Evolutionary conservation across 371 early-diverging fungal genomes (phyloP).

Genomic region (Mucor velutinosus): DNA sequence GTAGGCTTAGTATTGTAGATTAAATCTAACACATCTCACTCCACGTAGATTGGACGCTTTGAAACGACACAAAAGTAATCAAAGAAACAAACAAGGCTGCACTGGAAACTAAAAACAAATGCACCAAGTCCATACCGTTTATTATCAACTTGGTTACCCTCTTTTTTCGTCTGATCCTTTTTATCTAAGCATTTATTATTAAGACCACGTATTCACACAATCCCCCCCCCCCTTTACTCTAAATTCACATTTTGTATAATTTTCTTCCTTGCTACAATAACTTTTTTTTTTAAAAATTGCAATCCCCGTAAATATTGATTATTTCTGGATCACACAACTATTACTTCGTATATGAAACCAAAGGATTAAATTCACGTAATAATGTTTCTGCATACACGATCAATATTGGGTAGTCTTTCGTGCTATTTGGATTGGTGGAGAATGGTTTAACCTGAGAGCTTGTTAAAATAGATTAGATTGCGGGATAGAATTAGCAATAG

Average conservation of each 20-base stretch:
- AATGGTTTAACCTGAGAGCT: too few species aligned
- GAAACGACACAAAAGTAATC: constrained; percentile 53
- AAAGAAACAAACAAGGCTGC: constrained; percentile 47
- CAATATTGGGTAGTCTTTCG: too few species aligned
- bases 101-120: constrained; percentile 5
- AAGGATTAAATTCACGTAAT: too few species aligned
- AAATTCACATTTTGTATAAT: neutral
- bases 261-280: neutral
- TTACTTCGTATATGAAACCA: too few species aligned
- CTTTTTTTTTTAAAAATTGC: neutral
- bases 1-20: too few species aligned
- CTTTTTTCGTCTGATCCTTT: neutral
- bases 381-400: too few species aligned
- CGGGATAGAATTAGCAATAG: too few species aligned
- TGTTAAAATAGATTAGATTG: too few species aligned
- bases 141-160: neutral
- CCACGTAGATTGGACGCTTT: constrained; percentile 49
- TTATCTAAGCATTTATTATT: neutral
- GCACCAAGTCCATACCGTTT: neutral
- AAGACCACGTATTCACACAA: neutral
- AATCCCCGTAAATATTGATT: neutral
- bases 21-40: neutral
- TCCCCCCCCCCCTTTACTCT: neutral
- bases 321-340: neutral
- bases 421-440: too few species aligned